These are phyloP conservation scores for Paracoccidioides lutzii DNA, from an alignment of 2,329 filamentous ascomycete genomes.

Conservation along the genomic window DNA sequence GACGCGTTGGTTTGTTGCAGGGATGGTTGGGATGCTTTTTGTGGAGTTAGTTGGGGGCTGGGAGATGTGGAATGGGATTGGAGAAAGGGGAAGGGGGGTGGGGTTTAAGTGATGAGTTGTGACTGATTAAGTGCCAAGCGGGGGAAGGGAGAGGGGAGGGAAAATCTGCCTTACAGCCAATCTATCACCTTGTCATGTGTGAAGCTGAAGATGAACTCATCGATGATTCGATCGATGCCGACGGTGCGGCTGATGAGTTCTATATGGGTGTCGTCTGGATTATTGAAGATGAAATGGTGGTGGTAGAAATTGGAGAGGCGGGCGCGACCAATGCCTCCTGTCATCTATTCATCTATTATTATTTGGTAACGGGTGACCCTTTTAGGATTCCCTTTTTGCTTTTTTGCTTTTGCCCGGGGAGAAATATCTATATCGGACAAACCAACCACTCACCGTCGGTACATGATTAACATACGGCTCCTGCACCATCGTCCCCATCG, in stretches of 20 bases:
- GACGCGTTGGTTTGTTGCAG: constrained; percentile 43
- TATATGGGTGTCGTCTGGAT: constrained; percentile 52
- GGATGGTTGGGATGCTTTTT: constrained; percentile 37
- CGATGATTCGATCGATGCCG: constrained; percentile 45
- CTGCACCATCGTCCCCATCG: constrained; percentile 19
- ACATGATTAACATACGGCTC: constrained; percentile 20
- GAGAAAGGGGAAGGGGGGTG: background rate
- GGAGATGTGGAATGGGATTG: background rate
- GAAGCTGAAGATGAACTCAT: constrained; percentile 46
- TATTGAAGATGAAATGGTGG: constrained; percentile 62
- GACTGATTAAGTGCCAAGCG: too few relatives aligned
- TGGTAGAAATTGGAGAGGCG: constrained; percentile 55
- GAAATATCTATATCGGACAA: background rate
- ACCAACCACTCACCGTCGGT: constrained; percentile 32
- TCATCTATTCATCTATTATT: constrained; percentile 29
- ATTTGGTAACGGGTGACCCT: background rate
- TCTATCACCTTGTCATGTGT: constrained; percentile 43
- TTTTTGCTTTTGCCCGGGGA: background rate
- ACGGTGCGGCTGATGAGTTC: constrained; percentile 49
- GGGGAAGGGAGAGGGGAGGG: constrained; percentile 1
- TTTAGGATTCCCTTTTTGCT: background rate
- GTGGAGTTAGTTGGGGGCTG: background rate
- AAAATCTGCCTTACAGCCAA: constrained; percentile 41
- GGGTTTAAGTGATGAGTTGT: too few relatives aligned
- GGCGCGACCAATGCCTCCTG: constrained; percentile 55